Evolutionary conservation across 495 filamentous ascomycete species (phyloP).

Genomic region (Neurospora tetrasperma): DNA sequence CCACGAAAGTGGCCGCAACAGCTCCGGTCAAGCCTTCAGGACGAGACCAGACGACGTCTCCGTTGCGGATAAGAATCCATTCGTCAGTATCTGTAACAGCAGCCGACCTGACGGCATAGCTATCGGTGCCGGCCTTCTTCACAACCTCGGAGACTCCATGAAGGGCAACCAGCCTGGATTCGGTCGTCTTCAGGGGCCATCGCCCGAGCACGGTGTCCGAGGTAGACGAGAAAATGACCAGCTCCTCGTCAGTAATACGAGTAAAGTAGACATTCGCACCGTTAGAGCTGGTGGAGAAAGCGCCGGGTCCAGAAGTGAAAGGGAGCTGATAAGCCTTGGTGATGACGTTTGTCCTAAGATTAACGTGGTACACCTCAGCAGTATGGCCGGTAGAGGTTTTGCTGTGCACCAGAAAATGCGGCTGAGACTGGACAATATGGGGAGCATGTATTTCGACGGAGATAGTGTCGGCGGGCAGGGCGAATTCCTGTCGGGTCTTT

Average conservation of each 20-base stretch:
- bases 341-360: conserved; percentile 53
- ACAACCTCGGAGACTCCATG: conserved; percentile 80
- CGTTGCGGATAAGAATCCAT: conserved; percentile 76
- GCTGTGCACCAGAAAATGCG: conserved; percentile 81
- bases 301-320: conserved; percentile 53
- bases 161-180: conserved; percentile 34
- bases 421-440: conserved; percentile 52
- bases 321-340: conserved; percentile 69
- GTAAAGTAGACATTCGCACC: conserved; percentile 84
- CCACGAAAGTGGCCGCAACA: conserved; percentile 68
- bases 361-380: conserved; percentile 78
- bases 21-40: conserved; percentile 69
- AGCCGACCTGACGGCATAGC: conserved; percentile 69
- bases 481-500: conserved; percentile 47
- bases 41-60: conserved; percentile 68
- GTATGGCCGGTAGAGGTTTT: conserved; percentile 59
- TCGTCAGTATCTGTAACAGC: conserved; percentile 59
- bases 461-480: conserved; percentile 49
- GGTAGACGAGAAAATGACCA: conserved; percentile 61
- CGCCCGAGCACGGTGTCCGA: conserved; percentile 66
- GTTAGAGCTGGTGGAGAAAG: conserved; percentile 67
- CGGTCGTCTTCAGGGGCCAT: conserved; percentile 46
- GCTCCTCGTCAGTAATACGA: conserved; percentile 59
- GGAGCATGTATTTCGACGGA: conserved; percentile 66
- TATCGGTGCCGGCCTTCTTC: conserved; percentile 40